Base-by-base conservation (phyloP, 2,329 filamentous ascomycete genomes). In the Helicocarpus griseus region DNA sequence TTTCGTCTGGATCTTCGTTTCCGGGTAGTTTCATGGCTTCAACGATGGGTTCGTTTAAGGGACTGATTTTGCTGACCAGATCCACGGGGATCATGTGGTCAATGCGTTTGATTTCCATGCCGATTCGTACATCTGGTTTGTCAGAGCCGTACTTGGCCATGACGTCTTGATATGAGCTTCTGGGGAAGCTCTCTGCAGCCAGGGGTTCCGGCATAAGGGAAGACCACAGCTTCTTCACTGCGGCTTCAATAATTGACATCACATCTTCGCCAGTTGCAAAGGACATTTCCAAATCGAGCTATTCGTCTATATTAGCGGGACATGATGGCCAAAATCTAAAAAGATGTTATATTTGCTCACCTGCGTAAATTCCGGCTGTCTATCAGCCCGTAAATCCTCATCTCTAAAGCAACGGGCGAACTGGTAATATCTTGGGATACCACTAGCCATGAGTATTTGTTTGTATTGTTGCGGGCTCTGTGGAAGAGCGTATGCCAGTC, bases 391-490 rank as follows among this genome's bases (percentile, higher is more conserved):
- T 33, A 93, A 75, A 66, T 97, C 94, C 65, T 98, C 93, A 63
- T 98, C 94, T 13, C 93, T 83, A 69, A 96, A 98, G 64, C 93
- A 98, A 57, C 83, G 85, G 1, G 93, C 94, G 70, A 96, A 89
- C 62, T 98, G 93, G 68, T 85, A 94, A 66, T 98, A 98, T 38
- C 79, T 81, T 1, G 77, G 72, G 9, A 96, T 79, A 0, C 91
- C 91, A 54, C 87, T 86, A 0, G 89, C 87, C 89, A 98, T 97
- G 39, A 98, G 78, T 1, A 96, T 87, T 71, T 98, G 93, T 71
- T 98, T 98, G 66, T 97, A 98, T 67, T 98, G 93, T 67, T 98
- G 93, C 0, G 93, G 93, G 58, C 91, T 97, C 66, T 98, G 94
- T 0, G 90, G 90, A 19, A 98, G 74, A 7, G 93, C 93, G 67